Base-by-base conservation (phyloP, 108 stramenopile species). In the Pseudonitzschia multiseries region DNA sequence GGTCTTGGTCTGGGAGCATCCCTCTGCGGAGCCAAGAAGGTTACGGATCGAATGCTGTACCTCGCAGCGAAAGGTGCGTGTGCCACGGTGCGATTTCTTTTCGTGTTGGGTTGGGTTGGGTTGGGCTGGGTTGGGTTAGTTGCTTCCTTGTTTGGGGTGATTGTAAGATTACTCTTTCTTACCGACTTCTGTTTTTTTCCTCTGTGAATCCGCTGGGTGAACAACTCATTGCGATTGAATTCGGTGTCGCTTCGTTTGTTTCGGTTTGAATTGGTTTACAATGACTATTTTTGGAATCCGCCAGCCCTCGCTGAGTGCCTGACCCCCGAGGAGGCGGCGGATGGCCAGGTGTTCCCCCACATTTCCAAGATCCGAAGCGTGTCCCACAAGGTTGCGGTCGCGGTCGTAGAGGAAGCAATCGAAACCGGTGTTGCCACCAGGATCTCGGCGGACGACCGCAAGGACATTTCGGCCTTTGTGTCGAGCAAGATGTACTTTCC, bases 31-130 rank as follows among this genome's bases (percentile, higher is more conserved):
- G 90, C 91, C 44, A 87, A 89, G 73, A 88, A 61, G 29, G 87
- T 97, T 36, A 87, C 93, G 24, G 95, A 97, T 78, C 80, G 84
- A 74, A 96, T 97, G 93, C 75, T 97, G 6, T 95, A 96, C 71
- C 82, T 92, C 43, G 93, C 93, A 17, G 93, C 95, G 4, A 89
- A 92, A 57, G 62, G 62, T 63, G 29, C 18, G 62, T 41, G n/a
- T n/a, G n/a, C n/a, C 32, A 2, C 14, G n/a, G 2, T 18, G 4
- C 13, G 36, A 14, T 63, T 2, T 63, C 6, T 2, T 26, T 24
- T 56, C 20, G 62, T 63, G 40, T 60, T 24, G 13, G 6, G 24
- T 60, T n/a, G n/a, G n/a, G n/a, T n/a, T n/a, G n/a, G n/a, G n/a
- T n/a, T n/a, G n/a, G n/a, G n/a, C n/a, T n/a, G n/a, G n/a, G n/a